These are phyloP conservation scores for Ganoderma multipileum DNA, from an alignment of 1,284 basidiomycete genomes.

Conservation along the genomic window DNA sequence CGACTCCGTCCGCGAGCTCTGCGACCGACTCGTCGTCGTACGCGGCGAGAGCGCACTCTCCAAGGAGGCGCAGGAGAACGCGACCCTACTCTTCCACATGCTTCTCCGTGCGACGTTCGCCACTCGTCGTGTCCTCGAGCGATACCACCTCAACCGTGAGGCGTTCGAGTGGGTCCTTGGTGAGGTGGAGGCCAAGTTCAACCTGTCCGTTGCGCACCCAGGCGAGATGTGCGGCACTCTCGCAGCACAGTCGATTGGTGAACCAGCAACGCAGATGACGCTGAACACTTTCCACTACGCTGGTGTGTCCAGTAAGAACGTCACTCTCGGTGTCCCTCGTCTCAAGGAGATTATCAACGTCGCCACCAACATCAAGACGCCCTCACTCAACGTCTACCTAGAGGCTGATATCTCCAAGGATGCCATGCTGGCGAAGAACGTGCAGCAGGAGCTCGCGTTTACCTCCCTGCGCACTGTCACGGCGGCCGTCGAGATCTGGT, in stretches of 20 bases:
- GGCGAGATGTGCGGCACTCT: conserved; percentile 99
- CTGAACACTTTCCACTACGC: conserved; percentile 99
- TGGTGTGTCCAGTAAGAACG: conserved; percentile 97
- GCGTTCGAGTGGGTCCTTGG: conserved; percentile 99
- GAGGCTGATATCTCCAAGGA: conserved; percentile 74
- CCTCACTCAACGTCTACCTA: conserved; percentile 92
- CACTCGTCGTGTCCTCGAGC: conserved; percentile 84
- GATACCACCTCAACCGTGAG: conserved; percentile 85
- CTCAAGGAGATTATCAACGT: conserved; percentile 99
- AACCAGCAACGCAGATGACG: conserved; percentile 99
- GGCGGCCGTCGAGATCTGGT: conserved; percentile 97
- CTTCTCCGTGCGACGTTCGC: conserved; percentile 91
- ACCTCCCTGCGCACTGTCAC: conserved; percentile 96
- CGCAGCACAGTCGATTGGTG: conserved; percentile 98
- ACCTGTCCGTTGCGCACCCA: conserved; percentile 89
- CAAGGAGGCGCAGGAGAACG: conserved; percentile 84
- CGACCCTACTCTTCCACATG: conserved; percentile 93
- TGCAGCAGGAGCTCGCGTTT: conserved; percentile 93
- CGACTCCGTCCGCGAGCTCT: conserved; percentile 76
- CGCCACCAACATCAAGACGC: conserved; percentile 98
- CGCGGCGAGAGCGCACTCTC: conserved; percentile 85
- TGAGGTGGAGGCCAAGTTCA: conserved; percentile 96
- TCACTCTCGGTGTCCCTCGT: conserved; percentile 97
- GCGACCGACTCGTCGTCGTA: conserved; percentile 81
- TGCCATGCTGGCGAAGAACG: conserved; percentile 77